Conservation (phyloP, 306 rosid genomes). For the Oemleria cerasiformis region DNA sequence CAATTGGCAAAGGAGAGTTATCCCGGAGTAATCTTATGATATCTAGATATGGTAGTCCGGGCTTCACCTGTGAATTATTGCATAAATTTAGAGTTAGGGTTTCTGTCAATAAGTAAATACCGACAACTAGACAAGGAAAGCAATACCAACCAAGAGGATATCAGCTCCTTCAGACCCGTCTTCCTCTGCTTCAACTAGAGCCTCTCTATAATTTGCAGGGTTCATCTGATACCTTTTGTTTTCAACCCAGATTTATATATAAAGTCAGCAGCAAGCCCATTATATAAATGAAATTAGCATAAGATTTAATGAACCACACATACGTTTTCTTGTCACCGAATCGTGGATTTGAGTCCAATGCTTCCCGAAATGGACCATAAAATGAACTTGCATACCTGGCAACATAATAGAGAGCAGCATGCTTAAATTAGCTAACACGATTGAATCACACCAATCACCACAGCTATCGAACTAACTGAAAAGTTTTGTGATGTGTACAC, state of each 20-base stretch:
- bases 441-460: constrained; percentile 11
- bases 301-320: constrained; percentile 23
- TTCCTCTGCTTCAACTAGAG: constrained; percentile 73
- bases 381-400: constrained; percentile 91
- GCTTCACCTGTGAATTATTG: constrained; percentile 68
- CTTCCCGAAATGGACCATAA: constrained; percentile 96
- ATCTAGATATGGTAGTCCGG: constrained; percentile 92
- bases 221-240: constrained; percentile 87
- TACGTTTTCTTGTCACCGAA: constrained; percentile 97
- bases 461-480: background rate
- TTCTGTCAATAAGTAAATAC: constrained; percentile 13
- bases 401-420: constrained; percentile 18
- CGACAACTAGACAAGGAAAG: constrained; percentile 9
- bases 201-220: constrained; percentile 94
- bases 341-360: constrained; percentile 91
- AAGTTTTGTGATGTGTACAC: background rate
- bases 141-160: constrained; percentile 81
- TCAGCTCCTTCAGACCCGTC: constrained; percentile 97
- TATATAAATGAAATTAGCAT: background rate
- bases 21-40: constrained; percentile 82
- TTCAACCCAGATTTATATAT: constrained; percentile 28
- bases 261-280: constrained; percentile 28
- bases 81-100: constrained; percentile 6
- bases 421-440: constrained; percentile 12
- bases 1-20: constrained; percentile 80